Evolutionary conservation across 192 early-diverging fungal species (phyloP).

Genomic region (Anaeromyces robustus): DNA sequence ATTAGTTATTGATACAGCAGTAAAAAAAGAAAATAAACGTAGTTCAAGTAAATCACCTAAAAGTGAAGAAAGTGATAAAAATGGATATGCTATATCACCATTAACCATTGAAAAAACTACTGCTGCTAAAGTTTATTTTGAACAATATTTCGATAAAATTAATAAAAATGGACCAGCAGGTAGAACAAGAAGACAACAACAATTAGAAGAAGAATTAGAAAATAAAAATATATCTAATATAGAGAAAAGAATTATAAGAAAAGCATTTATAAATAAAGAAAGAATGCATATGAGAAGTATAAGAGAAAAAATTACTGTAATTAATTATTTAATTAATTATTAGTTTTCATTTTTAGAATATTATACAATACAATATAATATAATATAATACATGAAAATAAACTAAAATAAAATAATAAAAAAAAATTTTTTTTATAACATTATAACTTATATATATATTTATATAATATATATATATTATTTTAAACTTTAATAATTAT

Average conservation of each 20-base stretch:
- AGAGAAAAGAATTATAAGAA: slow-evolving; percentile 26
- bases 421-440: no score
- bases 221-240: slow-evolving; percentile 22
- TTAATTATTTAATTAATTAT: no score
- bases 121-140: slow-evolving; percentile 42
- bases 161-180: slow-evolving; percentile 22
- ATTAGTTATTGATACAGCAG: no score
- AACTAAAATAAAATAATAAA: no score
- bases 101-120: slow-evolving; percentile 40
- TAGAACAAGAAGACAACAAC: slow-evolving; percentile 21
- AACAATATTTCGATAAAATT: slow-evolving; percentile 37
- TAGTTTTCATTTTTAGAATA: no score
- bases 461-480: no score
- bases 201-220: slow-evolving; percentile 33
- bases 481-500: slow-evolving; percentile 11
- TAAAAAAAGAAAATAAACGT: no score
- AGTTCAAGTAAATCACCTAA: no score
- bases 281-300: slow-evolving; percentile 28
- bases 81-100: slow-evolving; percentile 7
- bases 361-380: no score
- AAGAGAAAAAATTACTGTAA: slow-evolving; percentile 21
- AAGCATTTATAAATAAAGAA: slow-evolving; percentile 31
- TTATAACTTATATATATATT: no score
- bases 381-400: no score
- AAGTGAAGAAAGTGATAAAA: no score